Conservation (phyloP, 2,329 filamentous ascomycete species). For the Alternaria alternata region DNA sequence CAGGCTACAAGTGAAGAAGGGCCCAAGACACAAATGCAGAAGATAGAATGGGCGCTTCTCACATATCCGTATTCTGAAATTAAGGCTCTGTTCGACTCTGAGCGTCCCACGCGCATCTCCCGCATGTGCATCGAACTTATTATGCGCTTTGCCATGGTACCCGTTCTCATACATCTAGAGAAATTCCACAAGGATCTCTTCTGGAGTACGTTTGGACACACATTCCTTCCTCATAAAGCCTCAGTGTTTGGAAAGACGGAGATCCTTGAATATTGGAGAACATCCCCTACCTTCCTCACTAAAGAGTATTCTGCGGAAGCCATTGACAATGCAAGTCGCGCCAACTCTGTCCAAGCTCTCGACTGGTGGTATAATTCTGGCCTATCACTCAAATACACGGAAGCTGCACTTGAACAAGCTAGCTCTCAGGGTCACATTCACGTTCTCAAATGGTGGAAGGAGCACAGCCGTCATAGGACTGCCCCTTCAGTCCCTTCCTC, state of each 20-base stretch:
- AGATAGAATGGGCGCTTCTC: conserved; percentile 85
- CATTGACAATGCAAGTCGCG: conserved; percentile 84
- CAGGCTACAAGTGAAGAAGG: conserved; percentile 69
- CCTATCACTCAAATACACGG: conserved; percentile 82
- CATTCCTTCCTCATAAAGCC: conserved; percentile 85
- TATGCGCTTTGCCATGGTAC: conserved; percentile 86
- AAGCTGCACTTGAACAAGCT: conserved; percentile 86
- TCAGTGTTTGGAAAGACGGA: conserved; percentile 86
- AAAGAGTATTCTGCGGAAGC: conserved; percentile 88
- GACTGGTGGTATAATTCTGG: conserved; percentile 92
- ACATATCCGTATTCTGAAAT: conserved; percentile 74
- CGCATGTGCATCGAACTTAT: conserved; percentile 85
- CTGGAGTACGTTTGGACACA: conserved; percentile 82
- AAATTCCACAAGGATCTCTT: conserved; percentile 76
- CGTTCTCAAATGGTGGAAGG: conserved; percentile 93
- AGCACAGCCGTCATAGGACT: conserved; percentile 62
- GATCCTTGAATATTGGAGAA: conserved; percentile 91
- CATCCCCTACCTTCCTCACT: conserved; percentile 80
- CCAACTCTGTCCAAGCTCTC: conserved; percentile 83
- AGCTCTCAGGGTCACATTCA: conserved; percentile 83
- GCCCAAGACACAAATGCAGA: conserved; percentile 75
- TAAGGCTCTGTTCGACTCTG: conserved; percentile 74
- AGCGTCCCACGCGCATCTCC: conserved; percentile 78
- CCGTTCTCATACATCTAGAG: conserved; percentile 77
- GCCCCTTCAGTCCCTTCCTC: conserved; percentile 28